Percentiles rank a stretch among this genome's conserved stretches.
Conservation (phyloP, 2,329 filamentous ascomycete genomes). For the Aspergillus sp. region DNA sequence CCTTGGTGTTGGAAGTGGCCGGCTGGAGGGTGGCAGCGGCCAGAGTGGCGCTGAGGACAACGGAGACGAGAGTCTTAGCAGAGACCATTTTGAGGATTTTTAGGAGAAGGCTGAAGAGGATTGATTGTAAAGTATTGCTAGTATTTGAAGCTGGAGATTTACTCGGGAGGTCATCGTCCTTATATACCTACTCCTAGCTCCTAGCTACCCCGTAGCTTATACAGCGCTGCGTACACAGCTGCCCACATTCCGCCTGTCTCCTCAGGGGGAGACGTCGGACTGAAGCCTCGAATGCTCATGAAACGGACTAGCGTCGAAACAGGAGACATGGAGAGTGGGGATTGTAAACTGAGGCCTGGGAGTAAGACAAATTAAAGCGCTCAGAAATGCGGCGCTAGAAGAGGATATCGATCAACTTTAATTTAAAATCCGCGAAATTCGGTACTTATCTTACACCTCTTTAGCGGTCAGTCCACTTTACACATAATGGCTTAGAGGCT, state of each 20-base stretch:
- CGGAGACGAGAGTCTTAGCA: background rate
- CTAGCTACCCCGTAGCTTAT: too few relatives aligned
- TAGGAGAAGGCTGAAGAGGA: background rate
- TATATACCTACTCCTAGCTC: background rate
- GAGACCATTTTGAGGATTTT: background rate
- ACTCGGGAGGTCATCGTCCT: background rate
- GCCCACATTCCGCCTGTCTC: background rate
- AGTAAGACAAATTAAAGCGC: background rate
- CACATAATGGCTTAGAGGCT: too few relatives aligned
- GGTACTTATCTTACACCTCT: too few relatives aligned
- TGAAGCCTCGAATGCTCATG: background rate
- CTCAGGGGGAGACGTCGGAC: background rate
- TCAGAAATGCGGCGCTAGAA: background rate
- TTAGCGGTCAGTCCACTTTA: too few relatives aligned
- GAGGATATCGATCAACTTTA: background rate
- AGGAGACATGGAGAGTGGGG: background rate
- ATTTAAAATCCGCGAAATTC: background rate
- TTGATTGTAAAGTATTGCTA: background rate
- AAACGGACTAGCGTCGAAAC: background rate
- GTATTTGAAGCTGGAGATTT: background rate
- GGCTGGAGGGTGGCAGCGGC: conserved; percentile 32
- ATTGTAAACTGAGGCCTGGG: background rate
- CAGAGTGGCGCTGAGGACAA: background rate
- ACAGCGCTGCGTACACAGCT: background rate
- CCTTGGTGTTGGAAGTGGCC: conserved; percentile 36